Evolutionary conservation across 345 rosid genomes (phyloP).

Genomic region (Pugionium cornutum): DNA sequence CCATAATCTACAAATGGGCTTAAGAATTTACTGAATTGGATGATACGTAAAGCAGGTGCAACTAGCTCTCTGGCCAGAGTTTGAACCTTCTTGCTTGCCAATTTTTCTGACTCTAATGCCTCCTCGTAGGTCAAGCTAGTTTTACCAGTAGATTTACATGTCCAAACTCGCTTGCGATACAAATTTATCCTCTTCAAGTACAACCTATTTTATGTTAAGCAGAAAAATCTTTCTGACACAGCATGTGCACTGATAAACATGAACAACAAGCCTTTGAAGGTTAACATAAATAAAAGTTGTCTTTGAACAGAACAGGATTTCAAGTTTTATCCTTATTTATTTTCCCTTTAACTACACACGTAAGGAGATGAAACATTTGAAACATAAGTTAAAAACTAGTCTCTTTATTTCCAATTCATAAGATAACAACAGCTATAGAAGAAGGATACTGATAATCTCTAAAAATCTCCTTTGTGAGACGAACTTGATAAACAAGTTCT

Average conservation of each 20-base stretch:
- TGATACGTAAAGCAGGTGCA: slow-evolving; percentile 60
- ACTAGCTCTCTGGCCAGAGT: slow-evolving; percentile 71
- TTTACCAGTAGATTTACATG: slow-evolving; percentile 83
- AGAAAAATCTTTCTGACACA: slow-evolving; percentile 23
- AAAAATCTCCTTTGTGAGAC: slow-evolving; percentile 90
- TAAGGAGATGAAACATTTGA: not conserved
- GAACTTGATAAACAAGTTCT: slow-evolving; percentile 83
- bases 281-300: slow-evolving; percentile 7
- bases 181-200: slow-evolving; percentile 78
- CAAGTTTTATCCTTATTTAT: not conserved
- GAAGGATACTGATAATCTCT: slow-evolving; percentile 83
- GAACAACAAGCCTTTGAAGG: slow-evolving; percentile 15
- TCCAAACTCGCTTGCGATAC: slow-evolving; percentile 82
- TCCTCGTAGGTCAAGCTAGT: slow-evolving; percentile 85
- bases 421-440: slow-evolving; percentile 4
- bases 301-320: slow-evolving; percentile 20
- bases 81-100: slow-evolving; percentile 69
- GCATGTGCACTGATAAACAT: slow-evolving; percentile 31
- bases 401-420: slow-evolving; percentile 6
- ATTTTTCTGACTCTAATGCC: slow-evolving; percentile 90
- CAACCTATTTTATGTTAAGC: slow-evolving; percentile 55
- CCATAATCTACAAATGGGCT: not conserved
- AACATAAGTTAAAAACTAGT: slow-evolving; percentile 10
- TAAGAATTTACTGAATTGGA: slow-evolving; percentile 75
- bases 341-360: not conserved